Evolutionary conservation across 768 basidiomycete genomes (phyloP).

Genomic region (Calocybe gangraenosa): DNA sequence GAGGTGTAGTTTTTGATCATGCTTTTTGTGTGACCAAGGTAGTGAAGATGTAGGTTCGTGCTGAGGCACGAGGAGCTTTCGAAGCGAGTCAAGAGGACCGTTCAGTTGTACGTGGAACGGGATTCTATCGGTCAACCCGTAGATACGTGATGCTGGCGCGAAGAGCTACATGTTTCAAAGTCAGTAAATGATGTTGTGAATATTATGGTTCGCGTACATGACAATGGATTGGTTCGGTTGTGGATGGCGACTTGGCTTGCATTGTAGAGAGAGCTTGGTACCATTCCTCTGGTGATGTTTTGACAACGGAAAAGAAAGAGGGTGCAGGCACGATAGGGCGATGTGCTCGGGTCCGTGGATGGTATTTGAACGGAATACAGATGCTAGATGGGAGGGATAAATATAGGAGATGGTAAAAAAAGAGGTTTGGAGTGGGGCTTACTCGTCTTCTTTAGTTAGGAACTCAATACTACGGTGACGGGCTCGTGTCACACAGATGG

Average conservation of each 20-base stretch:
- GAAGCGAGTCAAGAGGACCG: conserved; percentile 40
- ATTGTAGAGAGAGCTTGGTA: conserved; percentile 43
- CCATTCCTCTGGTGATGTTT: conserved; percentile 67
- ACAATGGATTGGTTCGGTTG: conserved; percentile 37
- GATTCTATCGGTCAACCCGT: conserved; percentile 50
- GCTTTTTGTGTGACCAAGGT: conserved; percentile 16
- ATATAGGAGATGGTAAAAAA: neutral
- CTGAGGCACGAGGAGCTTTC: conserved; percentile 35
- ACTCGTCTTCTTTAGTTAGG: conserved; percentile 46
- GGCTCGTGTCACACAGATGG: conserved; percentile 36
- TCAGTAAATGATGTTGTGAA: neutral
- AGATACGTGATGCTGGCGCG: conserved; percentile 52
- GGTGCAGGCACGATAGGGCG: conserved; percentile 46
- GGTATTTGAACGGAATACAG: conserved; percentile 45
- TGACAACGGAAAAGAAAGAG: conserved; percentile 54
- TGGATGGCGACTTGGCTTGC: conserved; percentile 28
- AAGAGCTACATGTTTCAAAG: conserved; percentile 50
- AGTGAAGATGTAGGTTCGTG: conserved; percentile 8
- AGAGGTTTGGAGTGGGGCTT: conserved; percentile 8
- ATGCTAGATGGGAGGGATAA: conserved; percentile 29
- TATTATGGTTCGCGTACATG: conserved; percentile 37
- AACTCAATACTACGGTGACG: conserved; percentile 37
- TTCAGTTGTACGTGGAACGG: conserved; percentile 64
- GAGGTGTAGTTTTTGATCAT: conserved; percentile 5
- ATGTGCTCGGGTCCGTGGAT: conserved; percentile 50